phyloP scores from a whole-genome alignment of 352 stramenopile species.

The Globisporangium iwayamae region DNA sequence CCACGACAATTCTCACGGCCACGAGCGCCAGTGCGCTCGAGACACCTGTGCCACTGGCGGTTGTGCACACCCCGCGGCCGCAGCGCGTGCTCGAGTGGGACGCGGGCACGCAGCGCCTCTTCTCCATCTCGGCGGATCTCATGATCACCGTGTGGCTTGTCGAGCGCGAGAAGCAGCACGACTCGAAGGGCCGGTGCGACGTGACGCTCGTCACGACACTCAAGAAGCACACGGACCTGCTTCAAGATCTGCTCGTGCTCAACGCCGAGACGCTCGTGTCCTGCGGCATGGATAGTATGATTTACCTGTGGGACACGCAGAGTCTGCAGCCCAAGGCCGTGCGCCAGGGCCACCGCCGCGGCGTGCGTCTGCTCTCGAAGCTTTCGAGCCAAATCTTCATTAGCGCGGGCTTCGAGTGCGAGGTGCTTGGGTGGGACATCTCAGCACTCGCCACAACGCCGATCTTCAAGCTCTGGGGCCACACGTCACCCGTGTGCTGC shows the following conservation, averaged over 20 bases:
- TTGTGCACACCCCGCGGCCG: conserved; percentile 61
- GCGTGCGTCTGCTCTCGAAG: conserved; percentile 59
- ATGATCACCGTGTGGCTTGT: conserved; percentile 67
- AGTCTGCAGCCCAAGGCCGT: conserved; percentile 40
- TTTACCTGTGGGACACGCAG: conserved; percentile 67
- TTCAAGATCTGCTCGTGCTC: conserved; percentile 71
- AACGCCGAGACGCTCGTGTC: conserved; percentile 67
- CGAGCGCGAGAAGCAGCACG: conserved; percentile 29
- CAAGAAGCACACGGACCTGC: conserved; percentile 65
- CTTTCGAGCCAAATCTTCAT: conserved; percentile 69
- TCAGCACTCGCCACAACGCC: conserved; percentile 50
- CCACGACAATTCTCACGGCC: conserved; percentile 53
- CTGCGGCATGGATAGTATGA: conserved; percentile 75
- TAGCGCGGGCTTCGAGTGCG: conserved; percentile 68
- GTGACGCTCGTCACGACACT: conserved; percentile 49
- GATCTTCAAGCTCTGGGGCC: conserved; percentile 67
- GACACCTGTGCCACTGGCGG: conserved; percentile 52
- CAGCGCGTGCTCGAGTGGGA: conserved; percentile 77
- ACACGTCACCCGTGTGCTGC: conserved; percentile 61
- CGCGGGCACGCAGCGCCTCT: conserved; percentile 42
- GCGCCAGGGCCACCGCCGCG: conserved; percentile 56
- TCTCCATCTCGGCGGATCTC: conserved; percentile 70
- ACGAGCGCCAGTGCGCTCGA: conserved; percentile 60
- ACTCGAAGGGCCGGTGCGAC: conserved; percentile 42
- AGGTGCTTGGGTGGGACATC: conserved; percentile 75